These are phyloP conservation scores for Hymenoscyphus albidus DNA, from an alignment of 2,329 filamentous ascomycete genomes.

Conservation along the genomic window DNA sequence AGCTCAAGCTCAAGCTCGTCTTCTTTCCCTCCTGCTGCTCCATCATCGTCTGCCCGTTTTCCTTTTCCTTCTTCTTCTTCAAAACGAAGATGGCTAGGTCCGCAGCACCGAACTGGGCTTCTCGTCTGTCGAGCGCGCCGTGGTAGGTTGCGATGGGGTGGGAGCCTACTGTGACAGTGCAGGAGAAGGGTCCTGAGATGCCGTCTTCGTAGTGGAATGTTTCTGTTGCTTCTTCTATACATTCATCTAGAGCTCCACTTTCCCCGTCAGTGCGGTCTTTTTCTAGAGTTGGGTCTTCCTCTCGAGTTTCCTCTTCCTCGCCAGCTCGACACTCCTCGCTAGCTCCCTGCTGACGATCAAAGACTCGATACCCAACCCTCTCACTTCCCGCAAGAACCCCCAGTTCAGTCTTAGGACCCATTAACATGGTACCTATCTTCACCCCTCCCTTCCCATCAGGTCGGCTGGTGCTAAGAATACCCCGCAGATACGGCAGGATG, in stretches of 20 bases:
- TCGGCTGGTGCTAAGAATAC: conserved; percentile 47
- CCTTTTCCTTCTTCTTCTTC: background rate
- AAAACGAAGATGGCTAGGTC: background rate
- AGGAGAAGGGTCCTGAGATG: background rate
- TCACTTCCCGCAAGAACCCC: background rate
- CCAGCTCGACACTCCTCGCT: background rate
- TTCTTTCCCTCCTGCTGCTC: background rate
- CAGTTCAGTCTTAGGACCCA: background rate
- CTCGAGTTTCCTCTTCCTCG: no score
- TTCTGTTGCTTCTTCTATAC: background rate
- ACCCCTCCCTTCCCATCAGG: background rate
- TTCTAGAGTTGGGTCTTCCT: no score
- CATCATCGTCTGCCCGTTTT: background rate
- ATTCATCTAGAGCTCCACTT: no score
- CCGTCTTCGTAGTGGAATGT: background rate
- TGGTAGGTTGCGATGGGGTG: background rate
- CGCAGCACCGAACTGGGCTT: background rate
- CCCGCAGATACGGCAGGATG: conserved; percentile 58
- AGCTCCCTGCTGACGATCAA: background rate
- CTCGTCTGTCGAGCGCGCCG: background rate
- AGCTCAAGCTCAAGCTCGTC: no score
- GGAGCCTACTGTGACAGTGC: background rate
- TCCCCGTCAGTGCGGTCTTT: no score
- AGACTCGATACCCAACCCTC: background rate
- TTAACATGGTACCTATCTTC: background rate